Evolutionary conservation across 139 green algal genomes (phyloP), one percentile per base, ranked within the genome.

Genomic region (Volvox reticuliferus): DNA sequence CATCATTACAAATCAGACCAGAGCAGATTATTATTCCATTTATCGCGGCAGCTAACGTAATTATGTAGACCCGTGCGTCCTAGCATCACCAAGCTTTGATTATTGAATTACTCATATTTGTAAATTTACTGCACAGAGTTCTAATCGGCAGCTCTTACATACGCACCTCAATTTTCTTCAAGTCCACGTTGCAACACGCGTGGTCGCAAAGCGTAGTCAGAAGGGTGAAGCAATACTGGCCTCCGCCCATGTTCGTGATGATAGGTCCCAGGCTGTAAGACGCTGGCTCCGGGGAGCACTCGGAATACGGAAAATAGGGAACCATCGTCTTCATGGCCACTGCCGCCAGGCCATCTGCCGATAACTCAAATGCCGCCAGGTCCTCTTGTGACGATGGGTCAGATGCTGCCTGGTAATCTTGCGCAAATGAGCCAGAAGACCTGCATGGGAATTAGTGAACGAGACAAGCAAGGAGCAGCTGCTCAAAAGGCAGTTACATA

Each of bases 131-230:
- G n/a, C n/a, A n/a, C n/a, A n/a, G n/a, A n/a, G n/a, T n/a, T n/a
- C n/a, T n/a, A 75, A 32, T 3, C 3, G 3, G 67, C 67, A 75
- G 22, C 24, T 75, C 22, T 28, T 75, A 75, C 22, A 12, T 12
- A 75, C 67, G 67, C 12, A 75, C 73, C 73, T 79, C 73, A 36
- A 79, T 79, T 32, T 79, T 79, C 73, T 79, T 79, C 73, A 79
- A 32, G 73, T 79, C 73, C 14, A 79, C 73, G 16, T 79, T 79
- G 35, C 73, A 79, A 36, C 73, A 79, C 24, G 16, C 26, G 73
- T 79, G 24, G 73, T 36, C 6, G 73, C 73, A 79, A 36, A 44
- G 20, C 16, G 32, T 79, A 9, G 28, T 36, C 16, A 79, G 16
- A 19, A 79, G 73, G 16, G 24, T 79, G 73, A 79, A 79, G 73